Evolutionary conservation across 495 filamentous ascomycete species (phyloP), one percentile per base, ranked within the genome.

Genomic region (Hapsidospora chrysogenum): DNA sequence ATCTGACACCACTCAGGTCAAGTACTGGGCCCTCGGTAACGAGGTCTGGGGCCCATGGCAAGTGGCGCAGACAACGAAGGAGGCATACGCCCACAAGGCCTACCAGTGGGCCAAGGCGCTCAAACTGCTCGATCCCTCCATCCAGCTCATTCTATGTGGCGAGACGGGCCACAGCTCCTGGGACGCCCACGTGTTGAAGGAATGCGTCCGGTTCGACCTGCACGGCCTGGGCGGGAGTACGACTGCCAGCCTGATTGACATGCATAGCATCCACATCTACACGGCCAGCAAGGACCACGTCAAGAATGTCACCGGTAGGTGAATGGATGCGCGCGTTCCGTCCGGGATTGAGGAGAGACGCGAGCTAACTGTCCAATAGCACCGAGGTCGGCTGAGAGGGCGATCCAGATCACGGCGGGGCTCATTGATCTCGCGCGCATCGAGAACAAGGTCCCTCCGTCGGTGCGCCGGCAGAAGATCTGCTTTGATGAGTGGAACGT

Each of bases 401-500:
- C 76, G 3, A 85, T 86, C 42, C 62, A 80, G 48, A 77, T 80
- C 33, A 61, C 76, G 0, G 69, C 68, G 4, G 56, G 58, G 0
- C 56, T 83, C 2, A 82, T 85, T 41, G 78, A 85, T 47, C 68
- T 85, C 5, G 80, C 80, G 0, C 58, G 78, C 10, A 78, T 83
- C 50, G 74, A 83, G 50, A 74, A 73, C 42, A 48, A 50, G 2
- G 68, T 81, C 1, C 57, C 74, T 0, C 56, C 66, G 2, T 53
- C 60, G 3, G 65, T 71, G 18, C 67, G 67, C 9, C 53, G 61
- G 9, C 74, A 70, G 10, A 76, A 61, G 25, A 81, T 86, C 50
- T 85, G 80, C 54, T 85, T 85, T 49, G 80, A 86, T 50, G 80
- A 85, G 52, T 85, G 80, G 80, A 82, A 86, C 52, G 78, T 85